A percentile compares a stretch with the other conserved stretches of the same genome.
phyloP scores from a whole-genome alignment of 805 yeast species.

The baker's yeast (Saccharomyces cerevisiae) region DNA sequence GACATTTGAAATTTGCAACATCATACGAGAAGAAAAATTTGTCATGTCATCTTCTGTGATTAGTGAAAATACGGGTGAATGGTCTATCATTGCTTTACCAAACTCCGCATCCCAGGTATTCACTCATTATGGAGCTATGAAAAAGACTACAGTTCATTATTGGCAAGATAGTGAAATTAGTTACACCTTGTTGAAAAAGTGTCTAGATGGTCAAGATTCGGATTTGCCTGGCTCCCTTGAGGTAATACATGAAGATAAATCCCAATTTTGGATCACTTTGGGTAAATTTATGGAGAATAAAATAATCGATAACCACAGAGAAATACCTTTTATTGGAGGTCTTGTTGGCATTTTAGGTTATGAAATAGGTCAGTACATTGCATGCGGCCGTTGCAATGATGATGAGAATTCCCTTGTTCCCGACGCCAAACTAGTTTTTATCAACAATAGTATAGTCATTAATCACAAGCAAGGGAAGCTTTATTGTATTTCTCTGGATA shows the following conservation, averaged over 20 bases:
- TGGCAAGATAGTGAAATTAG: constrained; percentile 23
- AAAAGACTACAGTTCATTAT: constrained; percentile 23
- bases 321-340: constrained; percentile 85
- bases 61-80: constrained; percentile 44
- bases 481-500: constrained; percentile 45
- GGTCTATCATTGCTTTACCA: constrained; percentile 81
- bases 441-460: constrained; percentile 55
- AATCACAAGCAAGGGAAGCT: constrained; percentile 40
- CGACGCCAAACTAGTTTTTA: constrained; percentile 65
- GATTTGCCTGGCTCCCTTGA: constrained; percentile 2
- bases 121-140: constrained; percentile 51
- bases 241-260: constrained; percentile 18
- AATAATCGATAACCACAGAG: constrained; percentile 14
- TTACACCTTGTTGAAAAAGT: not conserved
- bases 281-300: constrained; percentile 23
- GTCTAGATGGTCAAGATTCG: not conserved
- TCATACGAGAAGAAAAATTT: constrained; percentile 32
- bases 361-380: constrained; percentile 64
- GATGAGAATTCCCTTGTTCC: constrained; percentile 37
- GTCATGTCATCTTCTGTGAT: constrained; percentile 64
- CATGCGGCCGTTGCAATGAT: constrained; percentile 30
- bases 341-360: constrained; percentile 78
- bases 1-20: constrained; percentile 48
- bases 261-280: constrained; percentile 23
- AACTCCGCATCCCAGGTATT: constrained; percentile 36